Evolutionary conservation across 1,284 basidiomycete species (phyloP).

Genomic region (Leccinum angustisporum): DNA sequence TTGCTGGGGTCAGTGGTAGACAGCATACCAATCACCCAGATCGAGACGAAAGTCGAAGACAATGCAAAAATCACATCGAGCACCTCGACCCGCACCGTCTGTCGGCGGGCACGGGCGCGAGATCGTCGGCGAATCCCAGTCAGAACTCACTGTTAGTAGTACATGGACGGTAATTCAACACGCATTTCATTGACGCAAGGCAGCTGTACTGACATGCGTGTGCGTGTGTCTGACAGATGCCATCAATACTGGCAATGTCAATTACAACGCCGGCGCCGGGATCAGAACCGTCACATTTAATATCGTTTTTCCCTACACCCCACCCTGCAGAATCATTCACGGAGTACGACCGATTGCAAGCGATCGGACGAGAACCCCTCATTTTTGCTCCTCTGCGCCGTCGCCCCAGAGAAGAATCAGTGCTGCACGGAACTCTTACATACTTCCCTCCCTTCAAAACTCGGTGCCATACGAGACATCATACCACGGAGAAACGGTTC

Average conservation of each 20-base stretch:
- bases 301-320: conserved; percentile 28
- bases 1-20: conserved; percentile 67
- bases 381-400: conserved; percentile 22
- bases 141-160: conserved; percentile 8
- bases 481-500: conserved; percentile 37
- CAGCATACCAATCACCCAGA: conserved; percentile 50
- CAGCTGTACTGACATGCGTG: not conserved
- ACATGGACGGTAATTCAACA: conserved; percentile 20
- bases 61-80: conserved; percentile 6
- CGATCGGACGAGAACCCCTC: conserved; percentile 21
- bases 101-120: too few relatives aligned
- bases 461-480: conserved; percentile 27
- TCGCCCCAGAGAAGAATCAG: conserved; percentile 21
- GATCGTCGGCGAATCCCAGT: not conserved
- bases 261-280: not conserved
- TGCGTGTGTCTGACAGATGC: conserved; percentile 5
- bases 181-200: not conserved
- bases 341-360: conserved; percentile 30
- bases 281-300: conserved; percentile 1
- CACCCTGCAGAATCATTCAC: conserved; percentile 31
- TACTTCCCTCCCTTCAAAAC: conserved; percentile 25
- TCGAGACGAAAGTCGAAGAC: conserved; percentile 30
- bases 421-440: conserved; percentile 26
- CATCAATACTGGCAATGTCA: not conserved
- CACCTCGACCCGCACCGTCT: too few relatives aligned